Percentiles rank a stretch among this genome's conserved stretches.
phyloP scores from a whole-genome alignment of 2,329 filamentous ascomycete genomes.

The Aspergillus fischeri region DNA sequence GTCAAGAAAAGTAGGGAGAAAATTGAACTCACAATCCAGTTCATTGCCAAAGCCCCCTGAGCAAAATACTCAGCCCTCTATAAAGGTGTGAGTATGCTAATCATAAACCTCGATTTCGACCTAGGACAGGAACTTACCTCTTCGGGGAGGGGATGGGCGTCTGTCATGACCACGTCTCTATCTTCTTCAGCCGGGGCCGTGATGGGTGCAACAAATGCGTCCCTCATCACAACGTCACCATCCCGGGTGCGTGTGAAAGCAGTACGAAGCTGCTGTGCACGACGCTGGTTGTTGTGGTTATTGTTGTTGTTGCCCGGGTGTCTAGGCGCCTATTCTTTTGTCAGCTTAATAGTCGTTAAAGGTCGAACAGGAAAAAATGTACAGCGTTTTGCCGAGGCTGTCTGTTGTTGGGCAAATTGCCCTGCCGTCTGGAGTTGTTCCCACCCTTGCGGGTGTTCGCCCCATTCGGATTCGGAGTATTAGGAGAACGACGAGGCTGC shows the following conservation, averaged over 20 bases:
- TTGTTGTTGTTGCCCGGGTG: neutral
- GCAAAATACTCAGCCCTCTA: neutral
- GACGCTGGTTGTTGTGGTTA: neutral
- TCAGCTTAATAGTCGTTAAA: neutral
- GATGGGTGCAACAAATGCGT: neutral
- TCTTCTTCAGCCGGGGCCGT: neutral
- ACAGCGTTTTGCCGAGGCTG: neutral
- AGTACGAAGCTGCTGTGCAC: neutral
- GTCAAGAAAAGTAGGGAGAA: neutral
- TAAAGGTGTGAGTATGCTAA: neutral
- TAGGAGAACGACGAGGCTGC: neutral
- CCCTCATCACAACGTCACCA: constrained; percentile 2
- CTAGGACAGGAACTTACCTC: neutral
- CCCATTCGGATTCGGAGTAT: neutral
- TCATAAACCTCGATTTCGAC: neutral
- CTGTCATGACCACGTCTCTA: neutral
- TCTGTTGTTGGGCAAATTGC: neutral
- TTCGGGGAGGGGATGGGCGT: neutral
- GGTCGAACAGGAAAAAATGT: neutral
- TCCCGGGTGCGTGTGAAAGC: neutral
- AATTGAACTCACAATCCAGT: neutral
- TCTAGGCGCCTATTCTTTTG: neutral
- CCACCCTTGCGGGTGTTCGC: neutral
- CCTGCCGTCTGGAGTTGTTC: neutral
- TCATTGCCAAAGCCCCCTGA: neutral